Evolutionary conservation across 352 stramenopile species (phyloP).

Genomic region (Pythium dissotocum): DNA sequence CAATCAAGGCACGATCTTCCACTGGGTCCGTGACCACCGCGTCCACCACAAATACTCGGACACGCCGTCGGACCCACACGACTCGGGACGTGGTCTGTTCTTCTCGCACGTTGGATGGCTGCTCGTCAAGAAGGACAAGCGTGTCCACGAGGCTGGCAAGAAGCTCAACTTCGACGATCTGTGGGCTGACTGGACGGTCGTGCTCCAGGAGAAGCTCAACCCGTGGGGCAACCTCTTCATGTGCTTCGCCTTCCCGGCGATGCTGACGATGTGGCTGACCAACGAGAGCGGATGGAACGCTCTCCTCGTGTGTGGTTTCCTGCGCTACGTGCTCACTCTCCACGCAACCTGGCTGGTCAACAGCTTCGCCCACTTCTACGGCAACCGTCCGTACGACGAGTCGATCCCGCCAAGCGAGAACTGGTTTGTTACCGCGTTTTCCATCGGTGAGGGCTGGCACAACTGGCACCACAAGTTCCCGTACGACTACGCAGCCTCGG

Average conservation of each 20-base stretch:
- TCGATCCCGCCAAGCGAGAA: constrained; percentile 94
- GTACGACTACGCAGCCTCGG: constrained; percentile 98
- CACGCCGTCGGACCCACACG: constrained; percentile 92
- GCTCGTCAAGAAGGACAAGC: constrained; percentile 96
- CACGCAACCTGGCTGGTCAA: constrained; percentile 99
- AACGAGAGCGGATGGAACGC: constrained; percentile 94
- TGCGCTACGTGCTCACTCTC: constrained; percentile 94
- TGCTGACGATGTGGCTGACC: constrained; percentile 85
- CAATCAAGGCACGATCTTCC: constrained; percentile 98
- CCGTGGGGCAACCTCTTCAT: constrained; percentile 98
- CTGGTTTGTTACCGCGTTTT: constrained; percentile 94
- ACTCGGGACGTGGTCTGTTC: constrained; percentile 97
- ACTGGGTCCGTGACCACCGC: constrained; percentile 98
- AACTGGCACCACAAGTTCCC: constrained; percentile 99
- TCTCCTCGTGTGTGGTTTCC: constrained; percentile 95
- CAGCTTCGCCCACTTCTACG: constrained; percentile 97
- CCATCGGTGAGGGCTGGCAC: constrained; percentile 98
- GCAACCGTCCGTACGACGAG: constrained; percentile 97
- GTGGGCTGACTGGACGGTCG: constrained; percentile 93
- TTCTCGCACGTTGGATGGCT: constrained; percentile 99
- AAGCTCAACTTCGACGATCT: constrained; percentile 98
- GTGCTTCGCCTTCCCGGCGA: constrained; percentile 96
- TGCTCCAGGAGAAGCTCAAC: constrained; percentile 96
- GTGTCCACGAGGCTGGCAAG: constrained; percentile 85
- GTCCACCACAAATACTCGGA: constrained; percentile 99